Conservation (phyloP, 2,329 filamentous ascomycete genomes). For the Pseudogymnoascus sp. region DNA sequence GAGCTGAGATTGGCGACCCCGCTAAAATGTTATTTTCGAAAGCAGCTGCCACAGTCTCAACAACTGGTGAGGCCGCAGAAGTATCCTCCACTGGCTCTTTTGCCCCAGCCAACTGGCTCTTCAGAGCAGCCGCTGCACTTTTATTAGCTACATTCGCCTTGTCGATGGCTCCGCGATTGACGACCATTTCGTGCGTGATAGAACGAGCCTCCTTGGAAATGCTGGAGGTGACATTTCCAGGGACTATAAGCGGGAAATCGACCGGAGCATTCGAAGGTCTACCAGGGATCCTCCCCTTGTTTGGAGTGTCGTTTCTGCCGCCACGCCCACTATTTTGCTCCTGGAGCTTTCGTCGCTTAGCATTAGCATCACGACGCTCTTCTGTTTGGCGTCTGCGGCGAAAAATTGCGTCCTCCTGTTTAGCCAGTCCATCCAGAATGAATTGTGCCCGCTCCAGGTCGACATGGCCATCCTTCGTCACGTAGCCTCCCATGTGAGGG, state of each 20-base stretch:
- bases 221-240: conserved; percentile 40
- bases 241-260: conserved; percentile 50
- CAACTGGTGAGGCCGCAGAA: conserved; percentile 13
- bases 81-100: conserved; percentile 23
- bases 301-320: conserved; percentile 24
- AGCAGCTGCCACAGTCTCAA: conserved; percentile 24
- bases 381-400: conserved; percentile 78
- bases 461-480: conserved; percentile 91
- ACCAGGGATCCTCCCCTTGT: conserved; percentile 20
- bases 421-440: conserved; percentile 81
- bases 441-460: conserved; percentile 79
- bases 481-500: conserved; percentile 84
- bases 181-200: conserved; percentile 81
- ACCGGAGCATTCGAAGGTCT: conserved; percentile 30
- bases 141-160: conserved; percentile 81
- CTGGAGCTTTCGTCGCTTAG: conserved; percentile 70
- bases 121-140: conserved; percentile 83
- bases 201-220: conserved; percentile 50
- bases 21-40: conserved; percentile 8
- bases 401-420: conserved; percentile 92
- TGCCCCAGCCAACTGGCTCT: conserved; percentile 62
- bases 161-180: conserved; percentile 60
- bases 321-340: conserved; percentile 39
- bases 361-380: conserved; percentile 71
- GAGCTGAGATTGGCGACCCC: conserved; percentile 40